Percentiles rank a stretch among this genome's conserved stretches.
These are phyloP conservation scores for Stephanodiscus triporus DNA, from an alignment of 108 stramenopile species.

Conservation along the genomic window DNA sequence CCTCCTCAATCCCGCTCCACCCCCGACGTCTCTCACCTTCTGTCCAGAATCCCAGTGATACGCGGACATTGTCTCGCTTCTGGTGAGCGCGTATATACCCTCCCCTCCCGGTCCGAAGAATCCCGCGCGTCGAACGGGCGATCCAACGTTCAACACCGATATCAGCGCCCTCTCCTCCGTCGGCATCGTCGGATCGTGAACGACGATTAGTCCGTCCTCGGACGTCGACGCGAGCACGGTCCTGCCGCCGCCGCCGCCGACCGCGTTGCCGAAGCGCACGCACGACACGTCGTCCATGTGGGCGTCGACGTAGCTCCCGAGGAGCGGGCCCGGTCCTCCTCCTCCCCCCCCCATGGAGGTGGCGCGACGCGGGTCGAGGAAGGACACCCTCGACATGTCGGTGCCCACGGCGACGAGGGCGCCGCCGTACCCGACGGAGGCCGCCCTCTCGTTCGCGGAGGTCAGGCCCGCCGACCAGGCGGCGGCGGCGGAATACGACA, in stretches of 20 bases:
- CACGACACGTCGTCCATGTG: constrained; percentile 83
- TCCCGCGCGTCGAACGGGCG: constrained; percentile 70
- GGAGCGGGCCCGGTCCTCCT: constrained; percentile 19
- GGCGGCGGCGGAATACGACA: too few species aligned
- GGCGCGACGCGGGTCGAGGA: too few species aligned
- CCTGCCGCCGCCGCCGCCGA: constrained; percentile 11
- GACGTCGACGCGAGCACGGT: constrained; percentile 67
- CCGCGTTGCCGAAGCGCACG: constrained; percentile 57
- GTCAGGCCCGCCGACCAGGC: too few species aligned
- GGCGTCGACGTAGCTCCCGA: constrained; percentile 79
- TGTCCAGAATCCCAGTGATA: constrained; percentile 77
- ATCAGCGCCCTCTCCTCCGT: constrained; percentile 79
- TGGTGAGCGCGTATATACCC: constrained; percentile 78
- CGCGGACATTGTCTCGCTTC: constrained; percentile 73
- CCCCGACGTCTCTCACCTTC: constrained; percentile 47
- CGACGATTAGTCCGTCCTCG: constrained; percentile 79
- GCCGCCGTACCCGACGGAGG: too few species aligned
- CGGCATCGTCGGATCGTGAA: constrained; percentile 80
- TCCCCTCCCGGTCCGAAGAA: constrained; percentile 78
- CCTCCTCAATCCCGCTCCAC: constrained; percentile 37
- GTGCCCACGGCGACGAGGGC: too few species aligned
- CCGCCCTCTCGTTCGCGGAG: too few species aligned
- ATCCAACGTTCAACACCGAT: constrained; percentile 65
- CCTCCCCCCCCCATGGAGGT: too few species aligned
- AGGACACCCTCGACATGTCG: too few species aligned